These are phyloP conservation scores for Suillus clintonianus DNA, from an alignment of 768 basidiomycete species.

Conservation along the genomic window DNA sequence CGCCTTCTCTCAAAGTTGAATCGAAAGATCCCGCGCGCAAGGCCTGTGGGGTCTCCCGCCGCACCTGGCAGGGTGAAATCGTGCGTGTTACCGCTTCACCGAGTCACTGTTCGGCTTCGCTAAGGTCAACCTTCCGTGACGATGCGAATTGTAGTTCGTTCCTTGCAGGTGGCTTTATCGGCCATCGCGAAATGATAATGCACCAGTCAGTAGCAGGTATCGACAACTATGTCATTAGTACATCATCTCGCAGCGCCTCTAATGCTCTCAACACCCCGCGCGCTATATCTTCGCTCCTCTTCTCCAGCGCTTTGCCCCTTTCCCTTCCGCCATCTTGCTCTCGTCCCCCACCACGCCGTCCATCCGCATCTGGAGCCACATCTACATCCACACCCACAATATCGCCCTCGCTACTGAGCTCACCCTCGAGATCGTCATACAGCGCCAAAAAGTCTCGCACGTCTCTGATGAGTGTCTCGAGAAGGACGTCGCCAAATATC, in stretches of 20 bases:
- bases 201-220: constrained; percentile 7
- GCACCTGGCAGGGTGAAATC: too few relatives aligned
- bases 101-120: too few relatives aligned
- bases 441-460: constrained; percentile 44
- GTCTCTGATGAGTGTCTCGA: constrained; percentile 35
- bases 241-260: constrained; percentile 36
- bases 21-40: too few relatives aligned
- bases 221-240: constrained; percentile 22
- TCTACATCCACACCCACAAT: background rate
- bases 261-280: constrained; percentile 56
- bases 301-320: constrained; percentile 21
- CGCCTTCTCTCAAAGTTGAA: too few relatives aligned
- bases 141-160: background rate
- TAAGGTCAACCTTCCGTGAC: too few relatives aligned
- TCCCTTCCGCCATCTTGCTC: background rate
- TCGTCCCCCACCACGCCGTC: background rate
- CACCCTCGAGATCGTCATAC: constrained; percentile 37
- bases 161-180: background rate
- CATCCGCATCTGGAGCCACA: background rate
- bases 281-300: constrained; percentile 44
- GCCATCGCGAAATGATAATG: background rate
- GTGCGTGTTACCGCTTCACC: too few relatives aligned
- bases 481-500: constrained; percentile 24
- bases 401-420: constrained; percentile 7
- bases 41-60: too few relatives aligned